Base-by-base conservation (phyloP, 441 rosid genomes). In the Erodium moschatum region DNA sequence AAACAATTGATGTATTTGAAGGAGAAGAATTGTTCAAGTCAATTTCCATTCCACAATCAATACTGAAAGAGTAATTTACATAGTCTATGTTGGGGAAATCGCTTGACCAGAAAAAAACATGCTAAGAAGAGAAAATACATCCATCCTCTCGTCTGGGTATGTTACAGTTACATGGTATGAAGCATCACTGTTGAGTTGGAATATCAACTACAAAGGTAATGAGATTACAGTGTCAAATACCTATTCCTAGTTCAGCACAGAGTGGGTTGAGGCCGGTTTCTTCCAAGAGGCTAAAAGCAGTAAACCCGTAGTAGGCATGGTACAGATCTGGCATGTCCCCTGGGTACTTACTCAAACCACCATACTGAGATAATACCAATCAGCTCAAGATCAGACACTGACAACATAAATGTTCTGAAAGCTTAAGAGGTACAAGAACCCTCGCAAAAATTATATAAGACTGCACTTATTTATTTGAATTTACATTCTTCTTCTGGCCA, bases 231-330 rank as follows among this genome's bases (percentile, higher is more conserved):
- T 15, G 67, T 87, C 80, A 86, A 33, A 81, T 78, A 73, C 84
- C 85, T 1, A 92, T 69, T 70, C 98, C 98, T 24, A 92, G 86
- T 76, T 90, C 91, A 46, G 86, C 85, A 31, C 79, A 84, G n/a
- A 85, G 84, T 21, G 90, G 81, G 66, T 83, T 86, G 65, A 89
- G 75, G 54, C 84, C 87, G 9, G 87, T 84, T 74, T 91, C 98
- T 75, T 87, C 93, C 87, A 91, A 76, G 40, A 91, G 87, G 78
- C 97, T 87, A 75, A 89, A 87, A 35, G 97, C 98, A 13, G 90
- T 80, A 71, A 65, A 84, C 70, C 97, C 97, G 33, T 87, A 91
- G 82, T 81, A 91, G 48, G 96, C 85, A 78, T 93, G 98, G 73
- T 89, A 93, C 35, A 93, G 80, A 77, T 89, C 98, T 0, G 96